Conservation (phyloP, 2,329 filamentous ascomycete genomes). For the Fusarium secorum region DNA sequence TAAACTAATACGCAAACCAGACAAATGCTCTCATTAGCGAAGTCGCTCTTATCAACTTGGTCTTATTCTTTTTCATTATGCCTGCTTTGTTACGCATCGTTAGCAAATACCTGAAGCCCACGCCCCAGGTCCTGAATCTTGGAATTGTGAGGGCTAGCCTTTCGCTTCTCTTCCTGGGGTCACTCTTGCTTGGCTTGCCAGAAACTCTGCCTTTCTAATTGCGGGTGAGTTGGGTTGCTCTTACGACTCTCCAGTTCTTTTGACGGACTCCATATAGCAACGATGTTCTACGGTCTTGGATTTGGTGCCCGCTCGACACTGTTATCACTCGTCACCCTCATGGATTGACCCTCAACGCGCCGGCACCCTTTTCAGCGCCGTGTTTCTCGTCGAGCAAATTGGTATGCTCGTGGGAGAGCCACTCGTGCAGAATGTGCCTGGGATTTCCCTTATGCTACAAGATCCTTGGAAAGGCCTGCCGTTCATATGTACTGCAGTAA, state of each 20-base stretch:
- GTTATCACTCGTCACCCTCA: neutral
- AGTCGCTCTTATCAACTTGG: neutral
- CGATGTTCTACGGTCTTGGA: neutral
- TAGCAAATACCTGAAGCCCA: neutral
- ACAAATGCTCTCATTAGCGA: neutral
- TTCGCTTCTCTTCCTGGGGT: neutral
- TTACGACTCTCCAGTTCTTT: rapidly evolving
- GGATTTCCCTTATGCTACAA: neutral
- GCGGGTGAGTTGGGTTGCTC: neutral
- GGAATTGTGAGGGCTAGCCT: neutral
- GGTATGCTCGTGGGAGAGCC: too few relatives aligned
- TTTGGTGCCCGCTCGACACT: neutral
- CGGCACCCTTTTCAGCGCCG: neutral
- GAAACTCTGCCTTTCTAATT: too few relatives aligned
- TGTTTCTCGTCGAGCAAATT: neutral
- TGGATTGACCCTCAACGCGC: neutral
- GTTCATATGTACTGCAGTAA: neutral
- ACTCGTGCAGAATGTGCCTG: neutral
- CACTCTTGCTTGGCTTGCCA: neutral
- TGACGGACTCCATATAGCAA: neutral
- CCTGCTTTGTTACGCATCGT: neutral
- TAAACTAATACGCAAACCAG: neutral
- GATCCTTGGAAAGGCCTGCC: neutral
- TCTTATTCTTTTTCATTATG: neutral
- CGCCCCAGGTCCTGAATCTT: neutral